Conservation (phyloP, 164 flowering plant species). For the Tinospora cordifolia region DNA sequence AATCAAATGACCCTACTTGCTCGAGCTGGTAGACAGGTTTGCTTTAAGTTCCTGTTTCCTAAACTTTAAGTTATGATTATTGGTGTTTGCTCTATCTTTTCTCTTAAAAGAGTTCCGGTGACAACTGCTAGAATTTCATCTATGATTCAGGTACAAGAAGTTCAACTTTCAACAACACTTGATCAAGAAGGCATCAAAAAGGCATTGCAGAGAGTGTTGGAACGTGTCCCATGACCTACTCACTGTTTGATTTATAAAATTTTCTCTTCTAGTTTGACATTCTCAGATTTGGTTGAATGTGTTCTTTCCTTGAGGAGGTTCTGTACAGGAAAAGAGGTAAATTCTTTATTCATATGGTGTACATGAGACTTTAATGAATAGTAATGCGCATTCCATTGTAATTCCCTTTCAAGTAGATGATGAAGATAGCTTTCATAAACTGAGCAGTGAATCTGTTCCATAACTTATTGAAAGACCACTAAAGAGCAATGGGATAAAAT, state of each 20-base stretch:
- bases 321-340: slow-evolving; percentile 3
- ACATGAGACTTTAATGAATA: not conserved
- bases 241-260: not conserved
- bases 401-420: not conserved
- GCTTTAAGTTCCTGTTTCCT: slow-evolving; percentile 2
- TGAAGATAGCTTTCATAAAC: not conserved
- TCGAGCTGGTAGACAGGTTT: slow-evolving; percentile 93
- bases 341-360: not conserved
- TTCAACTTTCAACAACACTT: slow-evolving; percentile 65
- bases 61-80: not conserved
- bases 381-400: not conserved
- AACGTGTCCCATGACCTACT: slow-evolving; percentile 58
- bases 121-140: not conserved
- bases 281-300: not conserved
- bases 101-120: not conserved
- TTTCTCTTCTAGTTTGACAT: slow-evolving; percentile 2
- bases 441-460: not conserved
- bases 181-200: slow-evolving; percentile 80
- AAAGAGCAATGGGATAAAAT: not conserved
- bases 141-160: slow-evolving; percentile 70
- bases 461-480: not conserved
- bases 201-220: slow-evolving; percentile 71
- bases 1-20: slow-evolving; percentile 69
- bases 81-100: not conserved
- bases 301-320: not conserved